Conservation (phyloP, 805 yeast species). For the Scheffersomyces ergatensis region DNA sequence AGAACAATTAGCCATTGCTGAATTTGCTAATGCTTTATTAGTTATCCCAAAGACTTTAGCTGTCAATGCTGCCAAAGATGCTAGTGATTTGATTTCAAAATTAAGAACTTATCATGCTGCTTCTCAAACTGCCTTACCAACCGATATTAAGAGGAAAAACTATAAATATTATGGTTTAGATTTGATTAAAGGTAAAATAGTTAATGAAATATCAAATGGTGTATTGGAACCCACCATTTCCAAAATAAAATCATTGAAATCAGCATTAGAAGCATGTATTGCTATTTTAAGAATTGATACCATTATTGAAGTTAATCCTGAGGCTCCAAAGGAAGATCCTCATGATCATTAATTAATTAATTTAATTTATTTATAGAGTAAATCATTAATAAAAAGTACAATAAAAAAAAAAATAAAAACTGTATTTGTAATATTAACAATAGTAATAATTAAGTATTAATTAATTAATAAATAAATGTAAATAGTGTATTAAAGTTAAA, state of each 20-base stretch:
- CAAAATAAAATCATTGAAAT: constrained; percentile 87
- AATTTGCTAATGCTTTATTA: constrained; percentile 86
- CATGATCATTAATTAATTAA: constrained; percentile 84
- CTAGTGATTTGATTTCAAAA: constrained; percentile 91
- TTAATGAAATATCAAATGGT: constrained; percentile 79
- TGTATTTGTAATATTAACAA: too few relatives aligned
- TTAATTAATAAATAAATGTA: too few relatives aligned
- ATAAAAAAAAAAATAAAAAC: too few relatives aligned
- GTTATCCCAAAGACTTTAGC: constrained; percentile 96
- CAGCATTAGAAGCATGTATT: constrained; percentile 97
- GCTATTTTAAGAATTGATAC: constrained; percentile 97
- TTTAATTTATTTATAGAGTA: too few relatives aligned
- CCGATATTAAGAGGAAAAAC: constrained; percentile 80
- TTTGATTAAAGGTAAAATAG: constrained; percentile 85
- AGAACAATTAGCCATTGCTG: constrained; percentile 97
- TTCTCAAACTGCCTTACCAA: constrained; percentile 77
- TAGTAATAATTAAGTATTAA: too few relatives aligned
- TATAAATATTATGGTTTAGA: constrained; percentile 94
- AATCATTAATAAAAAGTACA: too few relatives aligned
- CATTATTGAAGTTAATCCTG: constrained; percentile 96
- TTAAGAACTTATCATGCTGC: constrained; percentile 96
- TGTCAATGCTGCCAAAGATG: constrained; percentile 95
- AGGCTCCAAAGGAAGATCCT: constrained; percentile 86
- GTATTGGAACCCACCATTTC: constrained; percentile 95
- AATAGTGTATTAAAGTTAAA: too few relatives aligned